Evolutionary conservation across 177 flowering plant species (phyloP), one percentile per base, ranked within the genome.

Genomic region (Tripterygium wilfordii): DNA sequence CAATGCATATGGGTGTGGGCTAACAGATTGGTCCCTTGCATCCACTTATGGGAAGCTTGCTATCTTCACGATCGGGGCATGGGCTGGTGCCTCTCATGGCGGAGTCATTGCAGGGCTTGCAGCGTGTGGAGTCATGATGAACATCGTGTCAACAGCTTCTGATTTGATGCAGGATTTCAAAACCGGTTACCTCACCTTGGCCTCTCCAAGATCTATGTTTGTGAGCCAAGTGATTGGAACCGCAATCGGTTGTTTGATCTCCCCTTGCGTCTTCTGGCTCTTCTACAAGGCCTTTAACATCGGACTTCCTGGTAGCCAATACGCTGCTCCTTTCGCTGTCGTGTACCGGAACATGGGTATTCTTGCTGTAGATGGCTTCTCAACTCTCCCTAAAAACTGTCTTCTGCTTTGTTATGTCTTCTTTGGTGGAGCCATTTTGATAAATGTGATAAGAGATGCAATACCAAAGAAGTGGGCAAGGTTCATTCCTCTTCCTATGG

Each of bases 71-170:
- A 61, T 61, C 14, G 65, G 65, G 20, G 54, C 65, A 20, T 54
- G 59, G 65, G 65, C 60, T 9, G 65, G 65, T 25, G 33, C 44
- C 1, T 14, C 42, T 2, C 43, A 61, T 23, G 65, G 65, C 1
- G 65, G 65, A 15, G 51, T 61, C 29, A 43, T 61, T 13, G 65
- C 65, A 13, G 65, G 65, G 22, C 33, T 61, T 0, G 65, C 65
- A 10, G 65, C 65, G 8, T 61, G 65, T 44, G 65, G 65, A 19
- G 65, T 61, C 46, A 61, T 61, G 59, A 61, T 61, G 65, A n/a
- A n/a, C n/a, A n/a, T n/a, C n/a, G n/a, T n/a, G n/a, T n/a, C n/a
- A n/a, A n/a, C n/a, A n/a, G n/a, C n/a, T n/a, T n/a, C n/a, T n/a
- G n/a, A n/a, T n/a, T n/a, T n/a, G n/a, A n/a, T n/a, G n/a, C n/a